Evolutionary conservation across 495 filamentous ascomycete species (phyloP), one percentile per base, ranked within the genome.

Genomic region (Neurospora sp.): DNA sequence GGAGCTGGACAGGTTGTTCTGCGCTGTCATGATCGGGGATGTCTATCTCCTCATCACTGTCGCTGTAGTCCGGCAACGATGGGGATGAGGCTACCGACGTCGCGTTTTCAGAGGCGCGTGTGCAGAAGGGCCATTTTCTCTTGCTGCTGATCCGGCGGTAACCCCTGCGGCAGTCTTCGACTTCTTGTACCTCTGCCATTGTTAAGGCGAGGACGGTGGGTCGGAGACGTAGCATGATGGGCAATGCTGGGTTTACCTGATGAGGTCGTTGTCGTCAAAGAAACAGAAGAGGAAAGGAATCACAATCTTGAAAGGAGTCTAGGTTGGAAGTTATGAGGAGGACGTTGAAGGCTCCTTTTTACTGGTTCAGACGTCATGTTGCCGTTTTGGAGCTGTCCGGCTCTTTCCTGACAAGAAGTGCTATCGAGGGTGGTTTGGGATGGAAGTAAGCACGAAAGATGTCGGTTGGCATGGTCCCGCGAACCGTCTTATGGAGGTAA

Each of bases 141-240:
- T 34, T 34, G 54, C 24, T 66, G 54, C 54, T 66, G 54, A 66
- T 3, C 28, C 7, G 24, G 54, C 28, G 28, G 28, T 34, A 66
- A 15, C 28, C 54, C 54, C 7, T 80, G 62, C 82, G 81, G 40
- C 85, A 84, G 8, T 79, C 74, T 19, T 85, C 82, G 28, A 82
- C 82, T 54, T 87, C 84, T 75, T 81, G 80, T 38, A 92, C 76
- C 77, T 92, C 90, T 15, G 83, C 79, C 40, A 86, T 83, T 38
- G 84, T 85, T 45, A 91, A 77, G 9, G 80, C 79, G 76, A 92
- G 85, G 40, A 83, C 79, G 0, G 88, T 89, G 13, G 86, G 85
- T 43, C 80, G 78, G 34, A 86, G 79, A 73, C 89, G 86, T 69
- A 92, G 81, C 90, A 91, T 91, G 71, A 70, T 76, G 77, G 62